Evolutionary conservation across 345 rosid genomes (phyloP).

Genomic region (Brassica carinata): DNA sequence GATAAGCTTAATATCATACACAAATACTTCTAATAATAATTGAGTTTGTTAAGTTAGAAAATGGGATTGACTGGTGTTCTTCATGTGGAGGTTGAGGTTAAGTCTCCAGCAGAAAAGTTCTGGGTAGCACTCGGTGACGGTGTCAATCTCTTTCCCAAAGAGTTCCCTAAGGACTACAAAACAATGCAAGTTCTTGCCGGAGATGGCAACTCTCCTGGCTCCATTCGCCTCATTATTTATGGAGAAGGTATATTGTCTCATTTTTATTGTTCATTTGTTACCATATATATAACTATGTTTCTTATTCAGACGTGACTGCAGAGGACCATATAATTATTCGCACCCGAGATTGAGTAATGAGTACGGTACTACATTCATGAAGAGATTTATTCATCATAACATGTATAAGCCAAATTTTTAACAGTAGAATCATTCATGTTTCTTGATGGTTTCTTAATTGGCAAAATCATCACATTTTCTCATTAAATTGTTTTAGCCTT

Average conservation of each 20-base stretch:
- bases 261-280: neutral
- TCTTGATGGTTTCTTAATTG: neutral
- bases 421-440: conserved; percentile 2
- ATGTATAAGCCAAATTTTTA: neutral
- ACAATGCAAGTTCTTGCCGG: conserved; percentile 78
- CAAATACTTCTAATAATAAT: neutral
- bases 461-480: neutral
- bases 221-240: conserved; percentile 69
- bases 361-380: neutral
- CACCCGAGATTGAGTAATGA: neutral
- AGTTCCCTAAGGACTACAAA: conserved; percentile 77
- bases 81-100: conserved; percentile 71
- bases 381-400: neutral
- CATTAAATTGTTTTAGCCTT: neutral
- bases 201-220: conserved; percentile 78
- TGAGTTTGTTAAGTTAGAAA: neutral
- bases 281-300: neutral
- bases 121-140: conserved; percentile 71
- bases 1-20: neutral
- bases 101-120: conserved; percentile 66
- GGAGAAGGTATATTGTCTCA: conserved; percentile 49
- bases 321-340: neutral
- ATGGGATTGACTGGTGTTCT: conserved; percentile 68
- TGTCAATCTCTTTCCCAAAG: conserved; percentile 60
- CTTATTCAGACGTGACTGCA: neutral